Base-by-base conservation (phyloP, 2,329 filamentous ascomycete species). In the Calonectria hongkongensis region DNA sequence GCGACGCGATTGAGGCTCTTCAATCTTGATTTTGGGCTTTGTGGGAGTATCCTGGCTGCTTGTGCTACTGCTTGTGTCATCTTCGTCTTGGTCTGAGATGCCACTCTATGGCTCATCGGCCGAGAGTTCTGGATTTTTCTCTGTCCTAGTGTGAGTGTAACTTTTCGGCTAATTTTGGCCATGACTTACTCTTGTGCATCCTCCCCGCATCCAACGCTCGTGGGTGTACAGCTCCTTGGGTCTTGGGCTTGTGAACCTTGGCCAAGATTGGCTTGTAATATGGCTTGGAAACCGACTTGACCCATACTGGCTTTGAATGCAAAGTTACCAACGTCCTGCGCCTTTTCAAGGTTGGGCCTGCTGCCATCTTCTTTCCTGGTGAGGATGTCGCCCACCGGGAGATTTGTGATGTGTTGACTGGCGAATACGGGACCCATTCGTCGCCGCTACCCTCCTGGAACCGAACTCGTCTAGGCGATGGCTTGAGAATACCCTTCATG, bases 401-500 rank as follows among this genome's bases (percentile, higher is more conserved):
- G 13, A 33, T 27, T 43, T 13, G 28, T 25, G 13, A 33, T 28
- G 50, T 21, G 13, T 47, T 43, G 9, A n/a, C 39, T n/a, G 21
- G 58, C 18, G 39, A 63, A 33, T 21, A 33, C 4, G 27, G 25
- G 39, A 33, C 58, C 41, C 18, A 48, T 48, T 63, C 41, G 12
- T 30, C 30, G 4, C 41, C 28, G 10, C 16, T 43, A 4, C 16
- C 27, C 2, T 33, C 41, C 28, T 63, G 39, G 58, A 43, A 47
- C 25, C 15, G 48, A 16, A 28, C 41, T 47, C 28, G 30, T 56
- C 41, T 65, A 39, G 30, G 73, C 47, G 58, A 33, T 13, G 58
- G 41, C 27, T 76, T 80, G 2, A 80, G 68, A 30, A 80, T 80
- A 9, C 77, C 58, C 58, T 68, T 79, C 25, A 79, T 48, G n/a